Base-by-base conservation (phyloP, 306 rosid species). In the Prunus davidiana region DNA sequence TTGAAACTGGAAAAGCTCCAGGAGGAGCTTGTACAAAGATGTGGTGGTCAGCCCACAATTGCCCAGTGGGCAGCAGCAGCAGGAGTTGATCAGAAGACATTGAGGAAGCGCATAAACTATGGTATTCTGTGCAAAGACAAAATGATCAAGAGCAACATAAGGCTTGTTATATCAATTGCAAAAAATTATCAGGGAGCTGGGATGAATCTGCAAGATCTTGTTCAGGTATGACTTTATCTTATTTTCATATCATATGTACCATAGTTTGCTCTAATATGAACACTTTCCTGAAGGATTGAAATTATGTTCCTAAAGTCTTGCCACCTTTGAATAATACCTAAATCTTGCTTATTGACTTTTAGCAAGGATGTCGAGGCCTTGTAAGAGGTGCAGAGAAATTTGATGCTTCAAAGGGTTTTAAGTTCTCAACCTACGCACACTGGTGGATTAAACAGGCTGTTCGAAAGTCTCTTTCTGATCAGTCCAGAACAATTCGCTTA, bases 381-480 rank as follows among this genome's bases (percentile, higher is more conserved):
- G 92, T 89, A 78, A 88, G 89, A 85, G 97, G 97, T 77, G 88
- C 91, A 3, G 98, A 95, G 80, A 95, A 90, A 87, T 95, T 89
- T 80, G 98, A 95, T 78, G 98, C 91, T 67, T 86, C 98, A 67
- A 95, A 90, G 83, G 98, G 98, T 74, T 95, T 95, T 78, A 95
- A 90, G 89, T 95, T 95, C 89, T 95, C 98, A 47, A 95, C 98
- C 84, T 95, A 95, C 77, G 98, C 97, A 65, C 98, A 95, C 67
- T 95, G 98, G 98, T 95, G 97, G 98, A 95, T 95, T 74, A 95
- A 90, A 85, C 97, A 92, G 84, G 88, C 97, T 11, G 93, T 95
- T 81, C 91, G 96, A 64, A 92, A 89, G 78, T 88, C 93, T 68
- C 96, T 95, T 79, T 89, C 97, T 58, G 93, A 89, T 76, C 98